Evolutionary conservation across 768 basidiomycete species (phyloP).

Genomic region (Amyloporia xantha): DNA sequence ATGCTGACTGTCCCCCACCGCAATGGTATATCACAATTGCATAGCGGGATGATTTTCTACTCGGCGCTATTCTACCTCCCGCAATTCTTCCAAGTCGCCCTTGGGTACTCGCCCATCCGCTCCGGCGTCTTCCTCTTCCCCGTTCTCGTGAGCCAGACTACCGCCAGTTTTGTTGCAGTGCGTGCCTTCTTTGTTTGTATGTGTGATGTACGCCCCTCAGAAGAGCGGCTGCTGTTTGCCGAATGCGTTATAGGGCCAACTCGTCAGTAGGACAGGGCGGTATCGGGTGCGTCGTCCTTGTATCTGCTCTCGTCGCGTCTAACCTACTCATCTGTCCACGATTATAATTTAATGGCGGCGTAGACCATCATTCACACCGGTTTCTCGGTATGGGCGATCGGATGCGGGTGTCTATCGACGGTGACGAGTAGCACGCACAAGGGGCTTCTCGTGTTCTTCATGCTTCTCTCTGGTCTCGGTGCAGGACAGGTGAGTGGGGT

Average conservation of each 20-base stretch:
- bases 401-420: conserved; percentile 62
- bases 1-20: too few relatives aligned
- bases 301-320: conserved; percentile 17
- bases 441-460: conserved; percentile 42
- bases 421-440: conserved; percentile 42
- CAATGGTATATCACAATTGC: too few relatives aligned
- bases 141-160: conserved; percentile 57
- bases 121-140: conserved; percentile 65
- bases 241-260: conserved; percentile 55
- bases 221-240: too few relatives aligned
- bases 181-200: conserved; percentile 13
- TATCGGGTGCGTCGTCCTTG: too few relatives aligned
- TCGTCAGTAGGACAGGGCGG: conserved; percentile 57
- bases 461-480: conserved; percentile 22
- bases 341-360: neutral
- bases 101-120: conserved; percentile 59
- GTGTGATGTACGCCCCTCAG: too few relatives aligned
- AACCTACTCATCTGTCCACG: neutral
- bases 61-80: conserved; percentile 68
- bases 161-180: conserved; percentile 46
- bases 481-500: conserved; percentile 21
- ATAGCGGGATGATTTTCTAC: conserved; percentile 56
- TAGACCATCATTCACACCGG: conserved; percentile 56
- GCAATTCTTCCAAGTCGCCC: conserved; percentile 67
- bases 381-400: conserved; percentile 63